Conservation (phyloP, 495 filamentous ascomycete species). For the Lophiostoma macrostomum region DNA sequence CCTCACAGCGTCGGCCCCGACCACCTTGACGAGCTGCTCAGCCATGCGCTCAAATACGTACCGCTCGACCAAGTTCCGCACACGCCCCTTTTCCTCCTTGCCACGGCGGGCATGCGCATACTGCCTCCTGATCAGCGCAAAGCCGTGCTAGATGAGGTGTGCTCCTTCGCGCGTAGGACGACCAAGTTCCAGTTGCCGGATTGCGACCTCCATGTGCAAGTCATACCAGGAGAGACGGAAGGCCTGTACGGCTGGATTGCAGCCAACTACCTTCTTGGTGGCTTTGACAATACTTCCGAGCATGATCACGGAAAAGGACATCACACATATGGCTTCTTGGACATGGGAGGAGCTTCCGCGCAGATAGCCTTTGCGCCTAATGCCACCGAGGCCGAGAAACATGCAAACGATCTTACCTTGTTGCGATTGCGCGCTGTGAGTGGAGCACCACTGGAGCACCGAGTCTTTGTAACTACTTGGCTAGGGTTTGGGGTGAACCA, state of each 20-base stretch:
- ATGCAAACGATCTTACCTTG: slow-evolving; percentile 84
- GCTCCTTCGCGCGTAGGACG: slow-evolving; percentile 73
- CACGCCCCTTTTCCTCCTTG: slow-evolving; percentile 91
- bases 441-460: slow-evolving; percentile 72
- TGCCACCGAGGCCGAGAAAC: slow-evolving; percentile 81
- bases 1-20: slow-evolving; percentile 74
- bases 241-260: slow-evolving; percentile 98
- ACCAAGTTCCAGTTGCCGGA: slow-evolving; percentile 86
- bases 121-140: slow-evolving; percentile 70
- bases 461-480: slow-evolving; percentile 94
- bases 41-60: slow-evolving; percentile 82
- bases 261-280: slow-evolving; percentile 94
- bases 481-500: slow-evolving; percentile 93
- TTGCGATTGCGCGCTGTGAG: slow-evolving; percentile 78
- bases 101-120: slow-evolving; percentile 94
- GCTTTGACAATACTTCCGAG: slow-evolving; percentile 74
- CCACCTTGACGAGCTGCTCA: slow-evolving; percentile 72
- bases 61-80: slow-evolving; percentile 72
- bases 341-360: slow-evolving; percentile 97
- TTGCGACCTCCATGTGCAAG: slow-evolving; percentile 86
- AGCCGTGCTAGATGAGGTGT: slow-evolving; percentile 72
- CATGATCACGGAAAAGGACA: slow-evolving; percentile 82
- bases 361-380: slow-evolving; percentile 98
- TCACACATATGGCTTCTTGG: slow-evolving; percentile 94
- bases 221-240: slow-evolving; percentile 96